A percentile compares a stretch with the other conserved stretches of the same genome.
These are phyloP conservation scores for Bocquillonia castaneifolia DNA, from an alignment of 441 rosid species.

Conservation along the genomic window DNA sequence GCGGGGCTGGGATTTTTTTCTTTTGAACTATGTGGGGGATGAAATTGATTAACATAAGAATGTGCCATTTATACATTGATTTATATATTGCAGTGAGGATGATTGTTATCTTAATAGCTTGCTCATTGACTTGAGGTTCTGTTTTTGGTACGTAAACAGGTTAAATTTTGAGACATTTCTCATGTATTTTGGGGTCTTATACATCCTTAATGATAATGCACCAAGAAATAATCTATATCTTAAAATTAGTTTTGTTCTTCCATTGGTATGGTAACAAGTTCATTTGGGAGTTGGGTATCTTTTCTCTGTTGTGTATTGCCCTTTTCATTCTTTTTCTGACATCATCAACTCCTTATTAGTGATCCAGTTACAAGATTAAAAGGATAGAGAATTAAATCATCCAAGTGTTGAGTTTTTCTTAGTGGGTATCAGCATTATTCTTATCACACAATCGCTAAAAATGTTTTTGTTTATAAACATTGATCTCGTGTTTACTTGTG, in stretches of 20 bases:
- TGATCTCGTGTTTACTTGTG: background rate
- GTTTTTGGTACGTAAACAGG: background rate
- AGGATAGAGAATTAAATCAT: background rate
- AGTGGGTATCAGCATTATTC: constrained; percentile 1
- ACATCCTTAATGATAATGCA: background rate
- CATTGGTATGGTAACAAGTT: background rate
- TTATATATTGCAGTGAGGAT: background rate
- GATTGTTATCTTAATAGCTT: background rate
- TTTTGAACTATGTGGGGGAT: too few species aligned
- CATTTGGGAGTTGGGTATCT: background rate
- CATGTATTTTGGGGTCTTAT: background rate
- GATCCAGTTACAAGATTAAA: background rate
- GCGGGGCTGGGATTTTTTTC: too few species aligned
- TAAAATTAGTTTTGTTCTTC: background rate
- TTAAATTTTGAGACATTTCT: background rate
- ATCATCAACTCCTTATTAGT: background rate
- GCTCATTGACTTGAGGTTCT: background rate
- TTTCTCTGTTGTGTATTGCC: background rate
- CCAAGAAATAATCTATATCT: background rate
- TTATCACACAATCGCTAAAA: background rate
- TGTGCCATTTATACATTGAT: background rate
- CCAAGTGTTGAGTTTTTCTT: background rate
- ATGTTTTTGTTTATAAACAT: background rate
- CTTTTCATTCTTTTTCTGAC: background rate
- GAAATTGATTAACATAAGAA: too few species aligned